Evolutionary conservation across 371 early-diverging fungal genomes (phyloP).

Genomic region (Mortierella sp.): DNA sequence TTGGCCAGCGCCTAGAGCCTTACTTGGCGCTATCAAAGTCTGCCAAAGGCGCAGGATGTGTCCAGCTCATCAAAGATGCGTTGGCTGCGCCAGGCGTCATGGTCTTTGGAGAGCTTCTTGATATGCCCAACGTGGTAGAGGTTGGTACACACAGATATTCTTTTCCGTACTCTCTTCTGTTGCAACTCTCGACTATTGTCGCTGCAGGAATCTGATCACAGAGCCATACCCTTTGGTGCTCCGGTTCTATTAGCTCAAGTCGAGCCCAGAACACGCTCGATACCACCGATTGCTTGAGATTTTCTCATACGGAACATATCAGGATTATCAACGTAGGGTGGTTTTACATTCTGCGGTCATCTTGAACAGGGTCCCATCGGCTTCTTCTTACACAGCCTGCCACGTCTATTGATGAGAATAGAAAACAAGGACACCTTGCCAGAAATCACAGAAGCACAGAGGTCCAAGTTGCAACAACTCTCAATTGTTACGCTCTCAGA

Average conservation of each 20-base stretch:
- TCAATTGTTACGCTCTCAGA: constrained; percentile 82
- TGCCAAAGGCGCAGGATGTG: constrained; percentile 79
- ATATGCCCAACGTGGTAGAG: constrained; percentile 76
- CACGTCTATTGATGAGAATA: constrained; percentile 15
- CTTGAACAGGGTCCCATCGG: background rate
- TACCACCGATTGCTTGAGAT: constrained; percentile 71
- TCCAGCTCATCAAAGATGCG: constrained; percentile 79
- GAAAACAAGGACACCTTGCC: constrained; percentile 67
- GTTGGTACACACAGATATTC: constrained; percentile 51
- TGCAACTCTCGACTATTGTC: too few species aligned
- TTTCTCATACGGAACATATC: constrained; percentile 84
- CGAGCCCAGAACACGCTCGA: constrained; percentile 65
- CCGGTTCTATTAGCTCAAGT: constrained; percentile 64
- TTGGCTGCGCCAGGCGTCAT: constrained; percentile 80
- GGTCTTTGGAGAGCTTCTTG: constrained; percentile 84
- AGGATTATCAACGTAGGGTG: constrained; percentile 77
- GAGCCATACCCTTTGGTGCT: too few species aligned
- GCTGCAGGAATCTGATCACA: too few species aligned
- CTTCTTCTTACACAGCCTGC: background rate
- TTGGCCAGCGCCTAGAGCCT: constrained; percentile 68
- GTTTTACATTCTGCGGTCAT: background rate
- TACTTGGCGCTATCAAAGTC: constrained; percentile 82
- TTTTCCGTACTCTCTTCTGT: background rate
- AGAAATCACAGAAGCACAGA: constrained; percentile 66
- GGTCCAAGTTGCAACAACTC: constrained; percentile 78